Percentiles rank a stretch among this genome's conserved stretches.
phyloP scores from a whole-genome alignment of 1,139 yeast species.

The Debaryomyces subglobosus region DNA sequence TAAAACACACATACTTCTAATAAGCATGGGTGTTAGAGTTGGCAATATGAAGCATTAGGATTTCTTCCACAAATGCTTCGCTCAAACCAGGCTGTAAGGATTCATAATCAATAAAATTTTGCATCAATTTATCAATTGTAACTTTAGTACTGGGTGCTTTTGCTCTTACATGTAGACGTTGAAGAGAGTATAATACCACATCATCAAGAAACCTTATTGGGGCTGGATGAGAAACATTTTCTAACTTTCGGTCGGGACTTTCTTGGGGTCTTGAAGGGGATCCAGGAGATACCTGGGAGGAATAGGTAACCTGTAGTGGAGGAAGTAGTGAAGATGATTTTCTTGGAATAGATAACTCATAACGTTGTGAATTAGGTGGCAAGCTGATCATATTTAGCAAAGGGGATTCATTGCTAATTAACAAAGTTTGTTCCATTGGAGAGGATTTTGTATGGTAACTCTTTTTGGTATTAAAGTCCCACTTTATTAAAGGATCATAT shows the following conservation, averaged over 20 bases:
- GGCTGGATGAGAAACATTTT: neutral
- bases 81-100: conserved; percentile 60
- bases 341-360: neutral
- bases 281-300: conserved; percentile 5
- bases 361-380: neutral
- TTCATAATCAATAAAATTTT: conserved; percentile 48
- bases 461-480: conserved; percentile 25
- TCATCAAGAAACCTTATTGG: conserved; percentile 12
- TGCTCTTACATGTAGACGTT: conserved; percentile 53
- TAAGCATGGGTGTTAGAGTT: conserved; percentile 4
- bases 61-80: conserved; percentile 67
- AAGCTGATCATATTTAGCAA: conserved; percentile 3
- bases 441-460: conserved; percentile 12
- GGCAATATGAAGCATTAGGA: conserved; percentile 11
- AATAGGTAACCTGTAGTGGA: conserved; percentile 36
- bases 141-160: conserved; percentile 45
- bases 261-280: conserved; percentile 6
- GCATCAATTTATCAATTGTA: conserved; percentile 44
- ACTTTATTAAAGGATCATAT: conserved; percentile 15
- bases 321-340: conserved; percentile 6
- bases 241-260: conserved; percentile 4
- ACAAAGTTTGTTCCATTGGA: conserved; percentile 21
- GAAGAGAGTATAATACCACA: conserved; percentile 24
- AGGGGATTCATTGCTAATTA: conserved; percentile 8
- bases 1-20: neutral